phyloP scores from a whole-genome alignment of 2,329 filamentous ascomycete genomes.

The Tolypocladium ovalisporum region DNA sequence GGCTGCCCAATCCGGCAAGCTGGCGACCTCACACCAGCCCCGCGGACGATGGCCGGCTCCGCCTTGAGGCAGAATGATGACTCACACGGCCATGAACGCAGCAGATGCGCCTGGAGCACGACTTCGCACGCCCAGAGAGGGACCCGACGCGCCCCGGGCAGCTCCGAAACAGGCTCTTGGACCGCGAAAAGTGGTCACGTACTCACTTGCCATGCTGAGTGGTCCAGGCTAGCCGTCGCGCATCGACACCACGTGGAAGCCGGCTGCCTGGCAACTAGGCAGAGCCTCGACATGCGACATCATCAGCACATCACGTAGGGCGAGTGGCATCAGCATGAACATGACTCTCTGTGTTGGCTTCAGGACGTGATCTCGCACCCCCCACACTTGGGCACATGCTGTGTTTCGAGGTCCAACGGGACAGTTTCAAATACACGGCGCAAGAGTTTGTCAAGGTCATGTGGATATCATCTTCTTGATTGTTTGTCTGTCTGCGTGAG shows the following conservation, averaged over 20 bases:
- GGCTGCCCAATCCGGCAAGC: slow-evolving; percentile 12
- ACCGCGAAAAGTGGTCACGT: neutral
- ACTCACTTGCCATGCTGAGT: neutral
- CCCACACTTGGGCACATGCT: no score
- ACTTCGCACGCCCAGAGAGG: no score
- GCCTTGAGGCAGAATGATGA: slow-evolving; percentile 13
- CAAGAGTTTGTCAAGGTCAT: slow-evolving; percentile 2
- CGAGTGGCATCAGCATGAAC: neutral
- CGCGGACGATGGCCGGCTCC: slow-evolving; percentile 4
- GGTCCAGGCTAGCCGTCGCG: neutral
- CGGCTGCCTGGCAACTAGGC: neutral
- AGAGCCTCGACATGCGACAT: neutral
- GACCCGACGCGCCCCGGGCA: neutral
- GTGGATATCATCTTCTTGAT: slow-evolving; percentile 4
- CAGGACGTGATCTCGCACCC: no score
- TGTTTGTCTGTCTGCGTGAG: neutral
- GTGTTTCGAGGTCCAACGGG: neutral
- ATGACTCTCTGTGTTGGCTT: neutral
- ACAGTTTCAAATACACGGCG: neutral
- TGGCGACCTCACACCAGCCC: slow-evolving; percentile 8
- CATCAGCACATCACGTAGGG: neutral
- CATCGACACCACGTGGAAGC: neutral
- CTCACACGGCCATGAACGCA: slow-evolving; percentile 11
- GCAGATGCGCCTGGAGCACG: neutral
- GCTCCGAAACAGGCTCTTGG: neutral